phyloP scores from a whole-genome alignment of 176 grass and related monocot species.

The Miscanthus lutarioriparius region DNA sequence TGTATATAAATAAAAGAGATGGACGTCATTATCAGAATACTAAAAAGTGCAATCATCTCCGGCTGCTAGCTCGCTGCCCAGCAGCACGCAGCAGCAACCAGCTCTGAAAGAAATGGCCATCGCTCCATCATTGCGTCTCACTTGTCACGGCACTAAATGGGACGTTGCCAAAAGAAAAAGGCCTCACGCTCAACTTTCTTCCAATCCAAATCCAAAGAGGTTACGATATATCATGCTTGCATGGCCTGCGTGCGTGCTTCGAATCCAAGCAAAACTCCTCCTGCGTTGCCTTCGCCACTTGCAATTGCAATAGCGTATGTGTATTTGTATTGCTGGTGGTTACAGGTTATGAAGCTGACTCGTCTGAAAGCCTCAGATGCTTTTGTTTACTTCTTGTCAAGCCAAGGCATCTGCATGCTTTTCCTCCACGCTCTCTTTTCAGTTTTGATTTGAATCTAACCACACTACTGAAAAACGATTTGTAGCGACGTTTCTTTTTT shows the following conservation, averaged over 20 bases:
- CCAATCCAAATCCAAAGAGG: too few relatives aligned
- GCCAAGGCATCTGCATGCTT: neutral
- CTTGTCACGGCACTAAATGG: neutral
- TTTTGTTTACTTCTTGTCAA: neutral
- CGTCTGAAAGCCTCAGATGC: neutral
- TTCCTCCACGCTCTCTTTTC: too few relatives aligned
- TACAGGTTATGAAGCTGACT: slow-evolving; percentile 7
- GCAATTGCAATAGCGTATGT: neutral
- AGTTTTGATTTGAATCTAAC: neutral
- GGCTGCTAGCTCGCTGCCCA: neutral
- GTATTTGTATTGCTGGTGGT: slow-evolving; percentile 8
- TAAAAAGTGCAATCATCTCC: neutral
- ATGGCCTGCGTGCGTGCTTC: neutral
- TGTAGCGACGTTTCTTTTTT: too few relatives aligned
- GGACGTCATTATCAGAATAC: neutral
- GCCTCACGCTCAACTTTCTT: neutral
- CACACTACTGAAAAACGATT: too few relatives aligned
- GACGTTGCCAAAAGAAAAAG: neutral
- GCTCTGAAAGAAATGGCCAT: neutral
- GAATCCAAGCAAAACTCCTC: neutral
- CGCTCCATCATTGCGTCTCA: neutral
- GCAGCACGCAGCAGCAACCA: neutral
- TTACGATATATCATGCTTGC: neutral
- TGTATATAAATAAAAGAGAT: neutral
- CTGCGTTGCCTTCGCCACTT: neutral